Conservation (phyloP, 495 filamentous ascomycete genomes). For the Penicillium odoratum region DNA sequence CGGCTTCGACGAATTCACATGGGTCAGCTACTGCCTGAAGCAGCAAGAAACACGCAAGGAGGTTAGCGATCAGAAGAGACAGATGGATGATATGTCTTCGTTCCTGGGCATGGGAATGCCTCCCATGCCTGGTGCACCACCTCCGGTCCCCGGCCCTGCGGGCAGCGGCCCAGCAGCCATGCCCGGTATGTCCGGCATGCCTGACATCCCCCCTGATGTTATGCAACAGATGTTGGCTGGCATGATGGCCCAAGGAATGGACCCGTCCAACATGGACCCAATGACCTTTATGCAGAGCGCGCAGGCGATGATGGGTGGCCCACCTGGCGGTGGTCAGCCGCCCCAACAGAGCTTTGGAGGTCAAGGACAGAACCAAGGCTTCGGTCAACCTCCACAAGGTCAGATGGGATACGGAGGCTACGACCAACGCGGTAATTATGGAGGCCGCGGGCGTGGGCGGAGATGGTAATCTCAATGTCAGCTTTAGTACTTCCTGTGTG, state of each 20-base stretch:
- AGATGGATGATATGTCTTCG: conserved; percentile 85
- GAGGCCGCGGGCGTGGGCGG: conserved; percentile 47
- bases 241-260: conserved; percentile 82
- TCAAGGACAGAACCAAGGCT: conserved; percentile 35
- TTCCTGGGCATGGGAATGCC: conserved; percentile 77
- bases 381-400: conserved; percentile 46
- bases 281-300: conserved; percentile 56
- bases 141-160: conserved; percentile 28
- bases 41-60: conserved; percentile 76
- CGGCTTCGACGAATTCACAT: conserved; percentile 98
- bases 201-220: conserved; percentile 66
- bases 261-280: conserved; percentile 76
- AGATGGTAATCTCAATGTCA: conserved; percentile 36
- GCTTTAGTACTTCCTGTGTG: conserved; percentile 2
- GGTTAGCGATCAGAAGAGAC: conserved; percentile 73
- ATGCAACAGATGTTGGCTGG: conserved; percentile 81
- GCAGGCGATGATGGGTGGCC: conserved; percentile 51
- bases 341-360: conserved; percentile 40
- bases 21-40: conserved; percentile 90
- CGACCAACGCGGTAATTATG: conserved; percentile 47
- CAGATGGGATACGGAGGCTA: conserved; percentile 55
- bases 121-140: conserved; percentile 61
- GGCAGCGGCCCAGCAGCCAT: conserved; percentile 51
- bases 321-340: conserved; percentile 43
- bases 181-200: conserved; percentile 69